These are phyloP conservation scores for Apiospora pterosperma DNA, from an alignment of 2,329 filamentous ascomycete species.

Conservation along the genomic window DNA sequence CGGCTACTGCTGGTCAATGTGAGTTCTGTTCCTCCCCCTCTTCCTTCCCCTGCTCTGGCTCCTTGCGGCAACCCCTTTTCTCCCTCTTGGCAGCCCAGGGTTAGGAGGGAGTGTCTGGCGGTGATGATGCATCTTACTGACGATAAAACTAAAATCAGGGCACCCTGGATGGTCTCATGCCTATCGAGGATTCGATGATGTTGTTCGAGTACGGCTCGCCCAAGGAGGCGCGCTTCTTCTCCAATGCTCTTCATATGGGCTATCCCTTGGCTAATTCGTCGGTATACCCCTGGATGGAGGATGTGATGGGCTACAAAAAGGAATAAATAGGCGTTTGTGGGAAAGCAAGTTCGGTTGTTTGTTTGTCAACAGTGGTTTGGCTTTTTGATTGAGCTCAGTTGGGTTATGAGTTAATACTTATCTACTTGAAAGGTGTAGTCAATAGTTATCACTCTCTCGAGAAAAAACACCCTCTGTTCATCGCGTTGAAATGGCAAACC, in stretches of 20 bases:
- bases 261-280: conserved; percentile 57
- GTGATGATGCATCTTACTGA: neutral
- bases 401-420: neutral
- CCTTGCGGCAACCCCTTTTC: too few species aligned
- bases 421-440: neutral
- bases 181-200: conserved; percentile 64
- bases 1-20: conserved; percentile 60
- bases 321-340: neutral
- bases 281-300: conserved; percentile 61
- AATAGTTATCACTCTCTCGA: neutral
- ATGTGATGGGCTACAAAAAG: conserved; percentile 36
- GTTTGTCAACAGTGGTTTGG: neutral
- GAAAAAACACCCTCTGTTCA: too few species aligned
- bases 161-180: conserved; percentile 61
- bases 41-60: neutral
- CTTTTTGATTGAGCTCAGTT: neutral
- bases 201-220: conserved; percentile 61
- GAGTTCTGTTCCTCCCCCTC: conserved; percentile 18
- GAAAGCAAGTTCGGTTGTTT: neutral
- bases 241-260: conserved; percentile 62
- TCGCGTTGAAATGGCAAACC: too few species aligned
- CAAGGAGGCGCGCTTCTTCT: conserved; percentile 64
- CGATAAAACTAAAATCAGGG: conserved; percentile 37
- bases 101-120: too few species aligned
- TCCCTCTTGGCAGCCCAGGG: too few species aligned